Evolutionary conservation across 495 filamentous ascomycete species (phyloP), one percentile per base, ranked within the genome.

Genomic region (Tirmania nivea): DNA sequence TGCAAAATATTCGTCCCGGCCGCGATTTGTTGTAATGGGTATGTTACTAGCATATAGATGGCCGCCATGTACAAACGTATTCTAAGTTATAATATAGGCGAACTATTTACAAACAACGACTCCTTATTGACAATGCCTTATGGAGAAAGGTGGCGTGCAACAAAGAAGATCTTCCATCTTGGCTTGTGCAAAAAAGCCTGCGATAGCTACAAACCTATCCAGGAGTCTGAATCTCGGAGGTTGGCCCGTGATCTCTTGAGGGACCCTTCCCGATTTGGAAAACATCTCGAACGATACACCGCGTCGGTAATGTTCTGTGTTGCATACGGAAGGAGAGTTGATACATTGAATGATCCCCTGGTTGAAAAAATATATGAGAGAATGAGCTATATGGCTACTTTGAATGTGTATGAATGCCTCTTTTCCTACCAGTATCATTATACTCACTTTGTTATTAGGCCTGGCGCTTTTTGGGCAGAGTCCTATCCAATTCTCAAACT

Each of bases 251-350:
- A 79, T 55, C 62, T 79, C 3, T 60, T 73, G 5, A 67, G 61
- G 10, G 70, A 63, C 12, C 71, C 73, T 0, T 60, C 60, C 20
- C 64, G 70, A 35, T 81, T 77, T 64, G 76, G 76, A 48, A 78
- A 75, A 64, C 75, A 78, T 48, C 66, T 81, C 8, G 78, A 81
- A 60, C 68, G 78, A 35, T 81, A 78, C 55, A 77, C 78, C 3
- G 75, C 75, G 0, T 78, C 75, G 54, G 73, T 81, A 10, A 78
- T 80, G 47, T 76, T 76, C 35, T 78, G 75, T 53, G 74, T 81
- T 50, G 75, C 72, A 2, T 81, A 80, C 57, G 78, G 78, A 0
- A 69, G 77, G 16, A 67, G 78, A 8, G 76, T 81, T 10, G 71
- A 77, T 60, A 65, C 71, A 17, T 65, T 77, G 34, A 65, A 73